A percentile compares a stretch with the other conserved stretches of the same genome.
Evolutionary conservation across 495 filamentous ascomycete genomes (phyloP).

Genomic region (Bathelium albidoporum): DNA sequence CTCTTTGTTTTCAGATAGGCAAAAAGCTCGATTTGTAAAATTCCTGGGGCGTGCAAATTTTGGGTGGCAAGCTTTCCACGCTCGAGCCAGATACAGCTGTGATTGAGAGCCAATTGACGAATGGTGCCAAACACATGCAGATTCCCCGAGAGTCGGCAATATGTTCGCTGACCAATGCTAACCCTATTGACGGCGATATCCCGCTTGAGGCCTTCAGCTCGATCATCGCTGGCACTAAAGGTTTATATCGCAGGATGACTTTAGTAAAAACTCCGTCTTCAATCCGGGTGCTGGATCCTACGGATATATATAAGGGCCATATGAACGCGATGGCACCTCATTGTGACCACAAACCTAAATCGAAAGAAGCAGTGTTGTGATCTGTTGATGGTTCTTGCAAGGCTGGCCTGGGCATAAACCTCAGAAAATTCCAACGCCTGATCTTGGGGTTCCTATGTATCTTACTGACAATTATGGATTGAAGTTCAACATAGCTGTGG

Average conservation of each 20-base stretch:
- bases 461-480: background rate
- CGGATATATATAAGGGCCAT: background rate
- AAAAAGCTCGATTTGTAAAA: background rate
- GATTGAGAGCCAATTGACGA: background rate
- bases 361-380: background rate
- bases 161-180: background rate
- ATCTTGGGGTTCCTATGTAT: background rate
- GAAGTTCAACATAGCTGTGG: background rate
- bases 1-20: background rate
- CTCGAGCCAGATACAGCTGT: background rate
- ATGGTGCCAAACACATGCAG: background rate
- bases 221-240: background rate
- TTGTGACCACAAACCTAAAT: background rate
- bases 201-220: background rate
- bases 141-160: background rate
- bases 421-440: background rate
- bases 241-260: background rate
- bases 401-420: background rate
- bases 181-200: background rate
- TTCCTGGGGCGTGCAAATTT: background rate
- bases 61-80: background rate
- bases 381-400: background rate
- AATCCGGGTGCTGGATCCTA: background rate
- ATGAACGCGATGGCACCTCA: background rate
- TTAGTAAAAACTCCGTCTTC: background rate